Percentiles rank a stretch among this genome's conserved stretches.
These are phyloP conservation scores for Chrysoporthe austroafricana DNA, from an alignment of 2,329 filamentous ascomycete species.

Conservation along the genomic window DNA sequence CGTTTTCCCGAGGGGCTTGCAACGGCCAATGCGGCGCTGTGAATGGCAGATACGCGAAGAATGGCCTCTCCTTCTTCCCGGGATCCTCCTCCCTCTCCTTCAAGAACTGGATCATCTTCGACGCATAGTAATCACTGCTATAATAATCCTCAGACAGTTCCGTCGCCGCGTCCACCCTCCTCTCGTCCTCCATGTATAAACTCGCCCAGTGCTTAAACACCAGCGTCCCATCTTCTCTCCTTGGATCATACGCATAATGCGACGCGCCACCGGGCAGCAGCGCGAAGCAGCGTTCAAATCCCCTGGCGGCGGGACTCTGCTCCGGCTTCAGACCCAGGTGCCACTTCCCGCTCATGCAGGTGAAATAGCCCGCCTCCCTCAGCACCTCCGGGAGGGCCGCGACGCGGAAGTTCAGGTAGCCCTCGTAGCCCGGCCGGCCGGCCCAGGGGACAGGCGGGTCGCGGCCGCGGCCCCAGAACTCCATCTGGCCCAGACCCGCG, in stretches of 20 bases:
- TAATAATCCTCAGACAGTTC: slow-evolving; percentile 56
- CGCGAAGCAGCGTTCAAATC: slow-evolving; percentile 63
- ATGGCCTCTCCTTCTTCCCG: slow-evolving; percentile 46
- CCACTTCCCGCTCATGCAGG: slow-evolving; percentile 40
- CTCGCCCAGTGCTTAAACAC: slow-evolving; percentile 40
- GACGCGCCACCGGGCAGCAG: slow-evolving; percentile 64
- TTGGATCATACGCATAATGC: slow-evolving; percentile 56
- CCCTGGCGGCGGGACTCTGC: slow-evolving; percentile 56
- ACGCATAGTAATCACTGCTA: slow-evolving; percentile 55
- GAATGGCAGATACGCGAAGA: slow-evolving; percentile 65
- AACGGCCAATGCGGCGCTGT: slow-evolving; percentile 68
- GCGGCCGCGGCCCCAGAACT: neutral
- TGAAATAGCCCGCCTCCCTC: slow-evolving; percentile 39
- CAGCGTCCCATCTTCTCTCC: slow-evolving; percentile 32
- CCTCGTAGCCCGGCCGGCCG: slow-evolving; percentile 35
- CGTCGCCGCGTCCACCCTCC: slow-evolving; percentile 41
- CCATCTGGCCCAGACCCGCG: slow-evolving; percentile 19
- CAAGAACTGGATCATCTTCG: slow-evolving; percentile 56
- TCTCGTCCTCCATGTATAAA: slow-evolving; percentile 44
- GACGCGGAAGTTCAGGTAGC: slow-evolving; percentile 38
- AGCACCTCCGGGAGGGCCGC: slow-evolving; percentile 38
- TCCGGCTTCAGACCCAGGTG: slow-evolving; percentile 57
- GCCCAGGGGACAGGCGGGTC: slow-evolving; percentile 3
- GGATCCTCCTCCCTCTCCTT: slow-evolving; percentile 46
- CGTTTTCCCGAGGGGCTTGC: slow-evolving; percentile 59